These are phyloP conservation scores for Diaporthe citrichinensis DNA, from an alignment of 2,329 filamentous ascomycete species.

Conservation along the genomic window DNA sequence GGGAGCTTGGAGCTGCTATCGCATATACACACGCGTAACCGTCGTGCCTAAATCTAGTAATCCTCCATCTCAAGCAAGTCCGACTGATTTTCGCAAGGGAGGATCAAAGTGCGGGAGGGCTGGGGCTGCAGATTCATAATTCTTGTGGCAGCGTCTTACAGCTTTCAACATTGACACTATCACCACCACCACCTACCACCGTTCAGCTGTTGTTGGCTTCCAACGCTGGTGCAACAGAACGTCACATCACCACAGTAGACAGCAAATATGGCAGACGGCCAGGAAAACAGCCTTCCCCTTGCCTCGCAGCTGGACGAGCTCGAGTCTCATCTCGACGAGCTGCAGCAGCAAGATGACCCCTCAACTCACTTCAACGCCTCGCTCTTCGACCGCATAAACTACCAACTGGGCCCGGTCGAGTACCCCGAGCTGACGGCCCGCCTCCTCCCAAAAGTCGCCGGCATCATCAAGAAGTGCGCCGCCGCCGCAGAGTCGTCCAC, in stretches of 20 bases:
- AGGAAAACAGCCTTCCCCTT: constrained; percentile 10
- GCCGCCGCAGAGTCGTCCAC: constrained; percentile 48
- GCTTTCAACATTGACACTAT: background rate
- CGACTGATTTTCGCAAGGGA: background rate
- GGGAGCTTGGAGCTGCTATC: background rate
- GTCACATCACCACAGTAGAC: background rate
- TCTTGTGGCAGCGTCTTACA: background rate
- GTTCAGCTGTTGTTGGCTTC: background rate
- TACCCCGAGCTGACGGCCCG: constrained; percentile 62
- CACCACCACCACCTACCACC: background rate
- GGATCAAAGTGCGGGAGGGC: background rate
- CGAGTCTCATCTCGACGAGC: constrained; percentile 65
- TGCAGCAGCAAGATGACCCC: constrained; percentile 57
- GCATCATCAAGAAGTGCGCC: constrained; percentile 65
- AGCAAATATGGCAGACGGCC: constrained; percentile 32
- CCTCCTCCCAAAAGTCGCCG: constrained; percentile 67
- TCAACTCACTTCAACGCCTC: constrained; percentile 59
- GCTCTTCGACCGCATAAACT: constrained; percentile 62
- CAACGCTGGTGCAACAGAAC: background rate
- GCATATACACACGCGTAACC: background rate
- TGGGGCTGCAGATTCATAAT: background rate
- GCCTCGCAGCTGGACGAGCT: constrained; percentile 62
- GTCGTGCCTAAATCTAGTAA: background rate
- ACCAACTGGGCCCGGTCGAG: constrained; percentile 39
- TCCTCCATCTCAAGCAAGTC: background rate